These are phyloP conservation scores for Aspergillus sp. DNA, from an alignment of 2,329 filamentous ascomycete genomes.

Conservation along the genomic window DNA sequence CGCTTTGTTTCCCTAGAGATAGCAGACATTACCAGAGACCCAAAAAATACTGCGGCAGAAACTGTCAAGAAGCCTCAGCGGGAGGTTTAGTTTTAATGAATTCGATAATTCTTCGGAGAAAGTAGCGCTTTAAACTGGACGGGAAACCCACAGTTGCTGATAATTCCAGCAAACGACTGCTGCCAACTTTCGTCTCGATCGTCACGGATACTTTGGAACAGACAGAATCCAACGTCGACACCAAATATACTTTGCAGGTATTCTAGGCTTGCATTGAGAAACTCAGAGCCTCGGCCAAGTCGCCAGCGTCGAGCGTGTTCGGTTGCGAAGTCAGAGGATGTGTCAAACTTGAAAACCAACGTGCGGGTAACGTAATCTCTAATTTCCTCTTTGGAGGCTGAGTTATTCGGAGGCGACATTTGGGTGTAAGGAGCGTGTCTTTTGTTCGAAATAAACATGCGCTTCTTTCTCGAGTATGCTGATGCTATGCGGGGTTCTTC, in stretches of 20 bases:
- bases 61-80: too few species aligned
- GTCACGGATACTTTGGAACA: too few species aligned
- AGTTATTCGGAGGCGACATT: background rate
- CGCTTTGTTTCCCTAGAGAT: too few species aligned
- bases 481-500: background rate
- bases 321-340: background rate
- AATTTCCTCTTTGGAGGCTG: background rate
- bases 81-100: too few species aligned
- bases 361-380: background rate
- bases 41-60: too few species aligned
- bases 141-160: too few species aligned
- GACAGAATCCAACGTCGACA: too few species aligned
- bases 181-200: too few species aligned
- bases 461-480: background rate
- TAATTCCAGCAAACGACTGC: too few species aligned
- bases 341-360: background rate
- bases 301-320: background rate
- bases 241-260: background rate
- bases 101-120: too few species aligned
- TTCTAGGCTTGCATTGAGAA: background rate
- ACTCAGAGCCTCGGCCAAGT: background rate
- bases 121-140: too few species aligned
- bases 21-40: too few species aligned
- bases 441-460: background rate
- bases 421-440: background rate